These are phyloP conservation scores for Potentilla sterilis DNA, from an alignment of 306 rosid species.

Conservation along the genomic window DNA sequence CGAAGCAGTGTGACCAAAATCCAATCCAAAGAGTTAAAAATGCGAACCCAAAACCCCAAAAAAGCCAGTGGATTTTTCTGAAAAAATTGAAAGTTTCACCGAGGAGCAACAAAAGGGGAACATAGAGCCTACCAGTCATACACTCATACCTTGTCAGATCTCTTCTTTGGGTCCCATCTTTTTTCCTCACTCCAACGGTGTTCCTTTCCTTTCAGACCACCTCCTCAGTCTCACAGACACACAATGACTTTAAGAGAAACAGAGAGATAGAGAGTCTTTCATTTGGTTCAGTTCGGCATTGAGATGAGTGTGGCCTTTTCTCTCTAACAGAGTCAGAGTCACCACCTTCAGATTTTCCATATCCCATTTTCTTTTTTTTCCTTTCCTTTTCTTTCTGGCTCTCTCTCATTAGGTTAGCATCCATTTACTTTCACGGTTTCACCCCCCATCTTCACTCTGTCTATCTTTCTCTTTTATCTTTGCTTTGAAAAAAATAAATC, in stretches of 20 bases:
- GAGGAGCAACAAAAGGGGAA: constrained; percentile 31
- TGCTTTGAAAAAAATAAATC: neutral
- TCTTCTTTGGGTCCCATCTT: constrained; percentile 53
- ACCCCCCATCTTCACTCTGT: constrained; percentile 8
- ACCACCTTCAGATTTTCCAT: neutral
- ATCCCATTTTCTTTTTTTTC: neutral
- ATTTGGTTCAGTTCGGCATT: constrained; percentile 29
- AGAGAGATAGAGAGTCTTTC: constrained; percentile 18
- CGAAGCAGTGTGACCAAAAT: neutral
- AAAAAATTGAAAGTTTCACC: constrained; percentile 20
- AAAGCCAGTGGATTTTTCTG: constrained; percentile 39
- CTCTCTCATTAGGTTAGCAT: neutral
- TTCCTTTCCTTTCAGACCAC: constrained; percentile 50
- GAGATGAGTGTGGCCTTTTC: neutral
- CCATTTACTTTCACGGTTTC: constrained; percentile 17
- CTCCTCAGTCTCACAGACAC: constrained; percentile 44
- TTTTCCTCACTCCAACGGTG: constrained; percentile 42
- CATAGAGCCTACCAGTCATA: constrained; percentile 66
- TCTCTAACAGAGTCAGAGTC: neutral
- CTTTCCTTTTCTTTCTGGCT: neutral
- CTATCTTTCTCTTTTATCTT: constrained; percentile 10
- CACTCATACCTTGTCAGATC: constrained; percentile 59
- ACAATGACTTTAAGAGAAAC: constrained; percentile 26
- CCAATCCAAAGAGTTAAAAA: constrained; percentile 12
- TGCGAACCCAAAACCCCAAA: constrained; percentile 37